These are phyloP conservation scores for Pseudocercospora fijiensis DNA, from an alignment of 2,329 filamentous ascomycete genomes.

Conservation along the genomic window DNA sequence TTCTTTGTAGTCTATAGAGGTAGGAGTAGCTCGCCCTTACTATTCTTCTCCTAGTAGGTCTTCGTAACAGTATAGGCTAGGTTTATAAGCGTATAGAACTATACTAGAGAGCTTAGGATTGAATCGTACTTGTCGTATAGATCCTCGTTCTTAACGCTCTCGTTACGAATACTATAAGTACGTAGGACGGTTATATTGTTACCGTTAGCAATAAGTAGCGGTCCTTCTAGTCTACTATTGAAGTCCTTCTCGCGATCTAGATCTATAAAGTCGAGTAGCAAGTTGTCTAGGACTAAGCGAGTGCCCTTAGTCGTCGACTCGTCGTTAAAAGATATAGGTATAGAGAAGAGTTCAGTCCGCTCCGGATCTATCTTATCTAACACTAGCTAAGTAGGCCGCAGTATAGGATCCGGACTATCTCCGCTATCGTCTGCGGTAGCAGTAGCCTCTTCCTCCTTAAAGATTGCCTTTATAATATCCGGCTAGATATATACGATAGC, in stretches of 20 bases:
- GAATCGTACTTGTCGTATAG: background rate
- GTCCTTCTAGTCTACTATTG: background rate
- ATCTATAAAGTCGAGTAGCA: background rate
- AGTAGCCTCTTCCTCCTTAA: background rate
- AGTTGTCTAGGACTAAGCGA: no score
- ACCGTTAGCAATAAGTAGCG: background rate
- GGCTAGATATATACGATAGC: background rate
- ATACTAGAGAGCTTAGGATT: background rate
- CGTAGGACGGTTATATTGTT: background rate
- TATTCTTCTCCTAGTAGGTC: no score
- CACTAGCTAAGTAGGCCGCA: background rate
- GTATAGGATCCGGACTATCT: background rate
- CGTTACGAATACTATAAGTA: background rate
- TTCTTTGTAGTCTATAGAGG: no score
- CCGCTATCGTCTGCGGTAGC: no score
- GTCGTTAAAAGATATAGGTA: background rate
- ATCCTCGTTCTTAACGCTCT: background rate
- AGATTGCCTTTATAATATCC: background rate
- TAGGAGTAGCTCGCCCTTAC: no score
- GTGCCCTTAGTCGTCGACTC: background rate
- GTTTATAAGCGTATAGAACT: no score
- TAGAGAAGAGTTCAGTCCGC: background rate
- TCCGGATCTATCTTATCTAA: background rate
- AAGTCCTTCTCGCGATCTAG: background rate
- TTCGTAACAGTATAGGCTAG: no score